Evolutionary conservation across 2,329 filamentous ascomycete genomes (phyloP).

Genomic region (Diaporthe vaccinii): DNA sequence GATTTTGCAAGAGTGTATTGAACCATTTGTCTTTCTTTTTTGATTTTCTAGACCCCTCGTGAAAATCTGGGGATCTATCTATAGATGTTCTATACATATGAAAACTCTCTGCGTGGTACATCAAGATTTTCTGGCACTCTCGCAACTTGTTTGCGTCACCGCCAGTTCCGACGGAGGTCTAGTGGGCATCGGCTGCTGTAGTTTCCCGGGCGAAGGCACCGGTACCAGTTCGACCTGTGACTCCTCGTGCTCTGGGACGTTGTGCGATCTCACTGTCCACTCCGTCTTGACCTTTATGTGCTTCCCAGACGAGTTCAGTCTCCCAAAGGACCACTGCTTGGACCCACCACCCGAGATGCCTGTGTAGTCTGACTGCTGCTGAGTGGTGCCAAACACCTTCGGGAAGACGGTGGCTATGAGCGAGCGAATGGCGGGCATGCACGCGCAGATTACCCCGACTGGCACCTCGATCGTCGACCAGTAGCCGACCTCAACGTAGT

Average conservation of each 20-base stretch:
- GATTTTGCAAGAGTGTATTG: background rate
- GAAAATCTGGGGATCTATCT: background rate
- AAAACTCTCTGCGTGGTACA: background rate
- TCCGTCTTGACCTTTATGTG: constrained; percentile 49
- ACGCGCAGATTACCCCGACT: constrained; percentile 50
- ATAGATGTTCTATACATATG: background rate
- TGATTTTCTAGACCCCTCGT: background rate
- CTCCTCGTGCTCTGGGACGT: constrained; percentile 4
- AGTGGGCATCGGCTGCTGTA: background rate
- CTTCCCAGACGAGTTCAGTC: constrained; percentile 33
- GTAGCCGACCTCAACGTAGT: constrained; percentile 42
- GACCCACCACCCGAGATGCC: constrained; percentile 33
- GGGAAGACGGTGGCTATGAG: constrained; percentile 48
- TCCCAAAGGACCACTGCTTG: constrained; percentile 38
- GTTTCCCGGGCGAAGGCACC: background rate
- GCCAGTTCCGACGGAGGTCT: constrained; percentile 19
- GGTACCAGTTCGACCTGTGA: constrained; percentile 10
- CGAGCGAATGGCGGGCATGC: constrained; percentile 51
- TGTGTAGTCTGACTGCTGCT: constrained; percentile 40
- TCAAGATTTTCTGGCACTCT: background rate
- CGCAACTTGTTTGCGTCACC: constrained; percentile 13
- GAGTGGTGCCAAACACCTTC: constrained; percentile 47
- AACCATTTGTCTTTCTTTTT: background rate
- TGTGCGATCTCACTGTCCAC: constrained; percentile 44
- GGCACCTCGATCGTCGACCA: constrained; percentile 53